Evolutionary conservation across 306 rosid genomes (phyloP).

Genomic region (Dryas octopetala): DNA sequence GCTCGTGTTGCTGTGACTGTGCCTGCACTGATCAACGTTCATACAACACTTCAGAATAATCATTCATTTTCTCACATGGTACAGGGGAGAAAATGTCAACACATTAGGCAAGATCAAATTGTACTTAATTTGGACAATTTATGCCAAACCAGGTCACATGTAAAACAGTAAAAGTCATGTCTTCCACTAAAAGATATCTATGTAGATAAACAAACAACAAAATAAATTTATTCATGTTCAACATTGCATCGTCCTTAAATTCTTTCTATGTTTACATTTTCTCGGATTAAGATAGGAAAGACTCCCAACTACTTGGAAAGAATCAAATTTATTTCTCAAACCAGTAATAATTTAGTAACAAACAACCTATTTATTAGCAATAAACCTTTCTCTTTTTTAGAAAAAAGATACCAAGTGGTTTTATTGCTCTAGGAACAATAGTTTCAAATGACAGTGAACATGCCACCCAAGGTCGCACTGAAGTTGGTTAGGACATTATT

Average conservation of each 20-base stretch:
- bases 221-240: not conserved
- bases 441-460: not conserved
- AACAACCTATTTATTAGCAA: not conserved
- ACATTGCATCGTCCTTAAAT: not conserved
- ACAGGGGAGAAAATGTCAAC: not conserved
- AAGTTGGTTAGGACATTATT: not conserved
- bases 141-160: not conserved
- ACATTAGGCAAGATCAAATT: constrained; percentile 4
- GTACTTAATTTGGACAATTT: not conserved
- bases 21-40: constrained; percentile 49
- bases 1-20: constrained; percentile 34
- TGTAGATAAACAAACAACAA: not conserved
- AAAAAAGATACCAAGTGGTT: not conserved
- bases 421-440: not conserved
- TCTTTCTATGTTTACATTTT: not conserved
- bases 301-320: not conserved
- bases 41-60: constrained; percentile 25
- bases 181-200: not conserved
- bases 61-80: constrained; percentile 1
- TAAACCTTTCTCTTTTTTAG: not conserved
- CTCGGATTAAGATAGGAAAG: not conserved
- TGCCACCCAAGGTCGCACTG: not conserved
- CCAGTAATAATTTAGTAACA: not conserved
- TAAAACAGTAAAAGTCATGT: not conserved
- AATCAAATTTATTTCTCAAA: not conserved